Base-by-base conservation (phyloP, 2,329 filamentous ascomycete genomes). In the Didymella keratinophila region DNA sequence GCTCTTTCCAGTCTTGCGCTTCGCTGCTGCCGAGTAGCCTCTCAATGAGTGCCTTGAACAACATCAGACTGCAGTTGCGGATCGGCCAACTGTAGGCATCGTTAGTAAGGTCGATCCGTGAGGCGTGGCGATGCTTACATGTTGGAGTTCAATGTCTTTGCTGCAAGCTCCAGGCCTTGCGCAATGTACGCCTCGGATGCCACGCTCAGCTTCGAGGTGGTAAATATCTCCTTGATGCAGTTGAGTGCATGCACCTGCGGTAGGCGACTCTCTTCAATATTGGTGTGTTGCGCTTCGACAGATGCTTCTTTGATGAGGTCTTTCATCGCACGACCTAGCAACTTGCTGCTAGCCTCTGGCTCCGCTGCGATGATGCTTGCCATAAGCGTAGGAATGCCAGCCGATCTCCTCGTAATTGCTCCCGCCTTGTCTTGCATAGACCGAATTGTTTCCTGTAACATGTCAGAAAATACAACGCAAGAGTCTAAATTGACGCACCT, bases 171-270 rank as follows among this genome's bases (percentile, higher is more conserved):
- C 4, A 99, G 82, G 32, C 89, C 89, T 28, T 86, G 82, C 9
- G 90, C 87, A 8, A 97, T 82, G 66, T 93, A 89, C 0, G 81
- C 81, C 68, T 96, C 92, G 0, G 92, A 90, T 52, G 85, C 84
- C 54, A 87, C 86, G 27, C 91, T 84, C 14, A 98, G 82, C 48
- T 87, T 86, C 0, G 92, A 92, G 65, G 89, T 93, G 56, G 91
- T 94, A 76, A 97, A 95, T 2, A 97, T 89, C 64, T 96, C 93
- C 72, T 95, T 95, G 56, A 99, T 80, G 60, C 91, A 97, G 73
- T 99, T 99, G 72, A 97, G 85, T 0, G 95, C 93, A 75, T 99
- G 95, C 0, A 99, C 95, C 76, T 99, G 94, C 0, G 93, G 90
- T 4, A 98, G 79, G 39, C 90, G 82, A 28, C 83, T 78, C 47